Evolutionary conservation across 2,329 filamentous ascomycete genomes (phyloP), one percentile per base, ranked within the genome.

Genomic region (Colletotrichum zoysiae): DNA sequence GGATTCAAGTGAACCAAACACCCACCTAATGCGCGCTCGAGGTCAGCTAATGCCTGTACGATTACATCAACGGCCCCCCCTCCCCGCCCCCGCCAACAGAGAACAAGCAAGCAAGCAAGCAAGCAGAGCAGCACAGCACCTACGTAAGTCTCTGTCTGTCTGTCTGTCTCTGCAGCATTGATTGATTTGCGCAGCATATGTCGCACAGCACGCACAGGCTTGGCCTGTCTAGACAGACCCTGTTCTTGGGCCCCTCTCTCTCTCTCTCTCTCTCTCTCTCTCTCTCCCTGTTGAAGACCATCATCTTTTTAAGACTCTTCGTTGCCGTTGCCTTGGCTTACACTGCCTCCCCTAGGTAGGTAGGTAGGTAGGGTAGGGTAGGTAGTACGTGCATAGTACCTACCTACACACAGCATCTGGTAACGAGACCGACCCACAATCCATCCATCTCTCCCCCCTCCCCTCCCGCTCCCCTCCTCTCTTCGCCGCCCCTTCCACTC

Each of bases 41-140:
- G 40, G 40, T 33, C 44, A 62, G 35, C 58, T 53, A 56, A 68
- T 57, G 65, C 58, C 69, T 71, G 65, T 67, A 58, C 35, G 62
- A 80, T 81, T 81, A 81, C 79, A 79, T 80, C 79, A 79, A 74
- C 40, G 46, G 59, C 70, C 65, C 70, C 65, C 70, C 65, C 73
- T 59, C 75, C 75, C 75, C 70, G 72, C 74, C 75, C 75, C 75
- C 75, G 74, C 74, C 75, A 76, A 74, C 58, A 63, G 67, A 66
- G 33, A 5, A n/a, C 44, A n/a, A 46, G 44, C 44, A n/a, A n/a
- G n/a, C n/a, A n/a, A n/a, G n/a, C n/a, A n/a, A n/a, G n/a, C n/a
- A n/a, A n/a, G n/a, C n/a, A n/a, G n/a, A n/a, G n/a, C n/a, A n/a
- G n/a, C n/a, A n/a, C n/a, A 14, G 18, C 44, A 61, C 64, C 64